Percentiles rank a stretch among this genome's conserved stretches.
Conservation (phyloP, 2,329 filamentous ascomycete genomes). For the Neocatenulostroma microsporum region DNA sequence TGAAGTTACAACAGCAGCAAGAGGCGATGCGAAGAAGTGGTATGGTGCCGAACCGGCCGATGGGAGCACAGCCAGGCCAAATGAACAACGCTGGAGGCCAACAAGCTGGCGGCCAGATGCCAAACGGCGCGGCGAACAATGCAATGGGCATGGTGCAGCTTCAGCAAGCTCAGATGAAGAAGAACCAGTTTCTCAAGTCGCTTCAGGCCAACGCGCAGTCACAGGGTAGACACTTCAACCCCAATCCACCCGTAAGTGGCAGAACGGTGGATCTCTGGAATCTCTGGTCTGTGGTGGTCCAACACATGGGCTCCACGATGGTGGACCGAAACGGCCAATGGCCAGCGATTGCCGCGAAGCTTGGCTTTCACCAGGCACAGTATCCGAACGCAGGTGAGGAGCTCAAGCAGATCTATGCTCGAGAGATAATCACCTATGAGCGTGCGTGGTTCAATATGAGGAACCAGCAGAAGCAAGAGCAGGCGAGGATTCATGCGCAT, state of each 20-base stretch:
- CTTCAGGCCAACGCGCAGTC: constrained; percentile 70
- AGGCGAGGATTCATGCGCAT: constrained; percentile 29
- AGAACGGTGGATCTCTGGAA: constrained; percentile 66
- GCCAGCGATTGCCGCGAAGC: constrained; percentile 57
- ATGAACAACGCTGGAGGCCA: constrained; percentile 20
- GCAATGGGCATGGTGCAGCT: constrained; percentile 12
- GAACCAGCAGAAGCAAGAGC: constrained; percentile 29
- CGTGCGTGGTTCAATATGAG: constrained; percentile 55
- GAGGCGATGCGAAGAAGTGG: constrained; percentile 49
- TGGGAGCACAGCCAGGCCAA: constrained; percentile 20
- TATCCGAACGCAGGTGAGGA: constrained; percentile 59
- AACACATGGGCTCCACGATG: constrained; percentile 67
- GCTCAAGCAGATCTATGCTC: constrained; percentile 64
- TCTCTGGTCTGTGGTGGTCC: constrained; percentile 70
- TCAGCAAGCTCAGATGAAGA: constrained; percentile 21
- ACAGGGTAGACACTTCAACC: constrained; percentile 65
- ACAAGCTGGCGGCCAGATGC: constrained; percentile 15
- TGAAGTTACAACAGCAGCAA: constrained; percentile 72
- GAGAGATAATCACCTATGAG: constrained; percentile 71
- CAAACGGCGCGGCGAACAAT: constrained; percentile 17
- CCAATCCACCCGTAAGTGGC: constrained; percentile 64
- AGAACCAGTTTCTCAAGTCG: constrained; percentile 52
- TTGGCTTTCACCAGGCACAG: constrained; percentile 36
- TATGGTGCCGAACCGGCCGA: constrained; percentile 22
- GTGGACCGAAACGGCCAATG: constrained; percentile 65